Conservation (phyloP, 768 basidiomycete species). For the Boletus huronensis region DNA sequence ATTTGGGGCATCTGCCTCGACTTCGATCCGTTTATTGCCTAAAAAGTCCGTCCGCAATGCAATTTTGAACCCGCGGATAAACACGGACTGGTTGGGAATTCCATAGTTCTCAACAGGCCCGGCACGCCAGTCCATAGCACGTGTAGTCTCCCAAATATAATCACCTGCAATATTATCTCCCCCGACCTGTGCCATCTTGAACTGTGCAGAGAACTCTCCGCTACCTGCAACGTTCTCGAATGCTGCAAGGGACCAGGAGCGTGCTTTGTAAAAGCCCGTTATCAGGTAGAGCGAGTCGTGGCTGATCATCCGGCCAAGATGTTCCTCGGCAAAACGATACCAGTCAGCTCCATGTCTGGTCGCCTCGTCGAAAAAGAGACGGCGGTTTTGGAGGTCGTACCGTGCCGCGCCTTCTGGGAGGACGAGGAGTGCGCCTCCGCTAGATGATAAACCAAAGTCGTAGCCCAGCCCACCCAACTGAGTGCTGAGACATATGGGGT, state of each 20-base stretch:
- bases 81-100: constrained; percentile 23
- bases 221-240: background rate
- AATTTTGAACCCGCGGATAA: constrained; percentile 27
- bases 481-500: background rate
- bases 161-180: background rate
- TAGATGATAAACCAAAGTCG: constrained; percentile 10
- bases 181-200: constrained; percentile 4
- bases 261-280: constrained; percentile 8
- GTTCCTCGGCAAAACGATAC: constrained; percentile 25
- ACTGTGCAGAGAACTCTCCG: background rate
- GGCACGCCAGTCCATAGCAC: constrained; percentile 6
- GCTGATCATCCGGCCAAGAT: constrained; percentile 9
- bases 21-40: background rate
- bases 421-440: constrained; percentile 31
- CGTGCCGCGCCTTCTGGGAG: constrained; percentile 30
- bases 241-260: constrained; percentile 29
- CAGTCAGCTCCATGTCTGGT: constrained; percentile 18
- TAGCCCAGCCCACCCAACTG: background rate
- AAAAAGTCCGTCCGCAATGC: constrained; percentile 3
- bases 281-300: constrained; percentile 25
- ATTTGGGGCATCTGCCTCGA: background rate
- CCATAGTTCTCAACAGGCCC: constrained; percentile 2
- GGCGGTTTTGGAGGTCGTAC: background rate
- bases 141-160: constrained; percentile 12
- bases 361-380: constrained; percentile 11